Base-by-base conservation (phyloP, 129 eudicot species). In the Helianthus annuus region DNA sequence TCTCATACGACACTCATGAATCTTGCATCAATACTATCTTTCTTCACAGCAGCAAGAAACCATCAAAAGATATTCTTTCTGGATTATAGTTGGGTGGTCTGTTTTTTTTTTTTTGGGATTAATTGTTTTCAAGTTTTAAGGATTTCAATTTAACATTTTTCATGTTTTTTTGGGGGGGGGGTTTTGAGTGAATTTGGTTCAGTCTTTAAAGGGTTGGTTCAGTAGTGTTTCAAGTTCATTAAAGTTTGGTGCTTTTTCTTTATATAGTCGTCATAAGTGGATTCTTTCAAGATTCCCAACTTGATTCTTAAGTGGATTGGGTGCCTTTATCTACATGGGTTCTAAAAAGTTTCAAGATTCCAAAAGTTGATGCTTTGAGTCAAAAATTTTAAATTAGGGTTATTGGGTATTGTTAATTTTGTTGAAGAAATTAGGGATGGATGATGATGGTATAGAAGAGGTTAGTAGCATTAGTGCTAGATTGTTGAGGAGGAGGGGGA, bases 361-460 rank as follows among this genome's bases (percentile, higher is more conserved):
- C 29, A 40, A 56, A 67, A 32, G 9, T 32, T 45, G 40, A 39
- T 76, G 68, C n/a, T 57, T 64, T 55, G 13, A 29, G 44, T 74
- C 80, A 59, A 48, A 55, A 19, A 48, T 59, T 48, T 2, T 2
- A 8, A 59, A 68, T 10, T 48, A 32, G 77, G 62, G 70, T 48
- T 61, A 5, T 61, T 58, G 29, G 60, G 51, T 2, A 2, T 45
- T 49, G 22, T 49, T 29, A n/a, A 49, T 32, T 61, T 32, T 61
- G 24, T 61, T 61, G 68, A 38, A 63, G 70, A 77, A 61, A 29
- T 44, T 62, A 78, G 72, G 14, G 64, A 80, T 80, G 88, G 85
- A 86, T 48, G 86, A 83, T 13, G 98, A 84, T 54, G 84, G 86
- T 76, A 88, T 90, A 45, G 92, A 88, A 70, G 98, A 88, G 79